Evolutionary conservation across 2,329 filamentous ascomycete species (phyloP), one percentile per base, ranked within the genome.

Genomic region (Cryphonectria japonica): DNA sequence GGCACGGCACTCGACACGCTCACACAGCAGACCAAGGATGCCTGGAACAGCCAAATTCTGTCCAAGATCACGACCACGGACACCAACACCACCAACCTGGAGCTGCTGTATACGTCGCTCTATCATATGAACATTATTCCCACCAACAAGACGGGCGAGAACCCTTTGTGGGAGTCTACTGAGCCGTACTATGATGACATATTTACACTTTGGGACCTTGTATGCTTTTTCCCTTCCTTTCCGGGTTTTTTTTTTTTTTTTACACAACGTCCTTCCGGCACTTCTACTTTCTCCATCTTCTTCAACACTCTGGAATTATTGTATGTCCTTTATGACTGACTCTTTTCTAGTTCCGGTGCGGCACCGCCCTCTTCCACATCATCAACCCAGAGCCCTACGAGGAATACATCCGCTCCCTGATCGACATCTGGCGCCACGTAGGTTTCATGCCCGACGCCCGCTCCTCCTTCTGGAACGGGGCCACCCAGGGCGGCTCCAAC

Each of bases 181-280:
- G 91, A 93, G 77, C 91, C 91, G 1, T 92, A 92, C 76, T 93
- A 91, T 75, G 88, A 92, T 71, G 91, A 93, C 71, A 87, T 91
- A 22, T 92, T 92, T 76, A 93, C 91, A 0, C 85, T 91, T 32
- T 93, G 91, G 91, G 86, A 88, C 71, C 64, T 82, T 68, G 79
- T 81, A 75, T 66, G 79, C 73, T 11, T 34, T 16, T 39, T 13
- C 9, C 37, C 22, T 11, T 26, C 34, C 43, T 34, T 34, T 6
- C 34, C 34, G n/a, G n/a, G n/a, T n/a, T n/a, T 34, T 6, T 4
- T 2, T 34, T 34, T 34, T 3, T 2, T n/a, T 39, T 13, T 39
- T 9, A 9, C 32, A 26, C 34, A 11, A n/a, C 11, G 4, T 13
- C 41, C 9, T 11, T 39, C 37, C 37, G 9, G 11, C 37, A 39